Percentiles rank a stretch among this genome's conserved stretches.
phyloP scores from a whole-genome alignment of 169 alveolate species.

The Toxoplasma gondii region DNA sequence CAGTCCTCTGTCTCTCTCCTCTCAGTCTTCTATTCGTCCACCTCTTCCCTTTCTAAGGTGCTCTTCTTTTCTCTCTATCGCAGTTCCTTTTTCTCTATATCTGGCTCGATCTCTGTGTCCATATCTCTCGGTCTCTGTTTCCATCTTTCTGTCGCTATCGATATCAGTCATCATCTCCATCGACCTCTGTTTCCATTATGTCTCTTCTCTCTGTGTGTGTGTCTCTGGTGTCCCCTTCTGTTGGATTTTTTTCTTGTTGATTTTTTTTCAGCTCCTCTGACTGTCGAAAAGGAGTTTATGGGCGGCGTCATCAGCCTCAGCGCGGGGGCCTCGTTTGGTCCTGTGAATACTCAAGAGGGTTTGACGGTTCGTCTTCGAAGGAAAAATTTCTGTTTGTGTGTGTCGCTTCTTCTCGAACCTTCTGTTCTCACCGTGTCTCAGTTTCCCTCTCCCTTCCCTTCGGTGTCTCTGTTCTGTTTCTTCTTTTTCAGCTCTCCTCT shows the following conservation, averaged over 20 bases:
- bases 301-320: slow-evolving; percentile 2
- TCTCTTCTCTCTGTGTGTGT: background rate
- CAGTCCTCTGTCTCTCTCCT: background rate
- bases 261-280: slow-evolving; percentile 2
- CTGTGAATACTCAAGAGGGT: slow-evolving; percentile 11
- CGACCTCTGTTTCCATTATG: background rate
- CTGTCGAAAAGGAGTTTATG: slow-evolving; percentile 26
- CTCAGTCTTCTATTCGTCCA: background rate
- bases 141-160: background rate
- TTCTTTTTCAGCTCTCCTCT: background rate
- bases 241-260: too few species aligned
- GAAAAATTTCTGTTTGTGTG: background rate
- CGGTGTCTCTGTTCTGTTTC: background rate
- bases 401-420: background rate
- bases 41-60: background rate
- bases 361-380: background rate
- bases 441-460: background rate
- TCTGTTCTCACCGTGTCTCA: background rate
- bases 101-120: background rate
- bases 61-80: background rate
- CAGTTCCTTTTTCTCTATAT: background rate
- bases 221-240: background rate
- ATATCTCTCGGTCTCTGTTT: background rate
- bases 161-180: background rate
- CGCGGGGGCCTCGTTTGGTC: slow-evolving; percentile 31